Evolutionary conservation across 345 rosid species (phyloP).

Genomic region (Camelina hispida): DNA sequence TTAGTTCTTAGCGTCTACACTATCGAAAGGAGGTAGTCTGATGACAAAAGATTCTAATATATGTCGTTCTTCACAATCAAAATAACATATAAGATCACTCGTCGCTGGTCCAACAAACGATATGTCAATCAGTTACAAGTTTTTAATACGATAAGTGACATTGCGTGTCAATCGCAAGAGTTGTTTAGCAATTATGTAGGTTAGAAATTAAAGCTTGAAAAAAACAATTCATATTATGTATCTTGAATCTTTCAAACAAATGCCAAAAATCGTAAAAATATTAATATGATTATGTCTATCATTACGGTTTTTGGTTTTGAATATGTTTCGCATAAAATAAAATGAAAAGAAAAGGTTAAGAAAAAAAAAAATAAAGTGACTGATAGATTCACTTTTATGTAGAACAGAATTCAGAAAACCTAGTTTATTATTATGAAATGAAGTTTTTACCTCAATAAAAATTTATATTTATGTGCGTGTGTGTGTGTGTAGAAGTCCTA

Average conservation of each 20-base stretch:
- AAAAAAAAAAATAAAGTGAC: too few species aligned
- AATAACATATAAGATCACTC: not conserved
- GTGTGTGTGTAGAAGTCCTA: too few species aligned
- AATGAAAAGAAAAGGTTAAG: too few species aligned
- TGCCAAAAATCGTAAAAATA: not conserved
- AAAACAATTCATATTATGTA: not conserved
- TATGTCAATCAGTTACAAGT: not conserved
- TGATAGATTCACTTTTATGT: too few species aligned
- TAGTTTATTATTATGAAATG: too few species aligned
- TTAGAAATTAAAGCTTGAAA: not conserved
- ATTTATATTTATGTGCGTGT: too few species aligned
- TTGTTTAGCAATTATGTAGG: not conserved
- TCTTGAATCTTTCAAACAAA: not conserved
- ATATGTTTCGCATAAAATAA: too few species aligned
- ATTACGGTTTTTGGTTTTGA: too few species aligned
- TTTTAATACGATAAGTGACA: not conserved
- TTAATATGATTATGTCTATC: not conserved
- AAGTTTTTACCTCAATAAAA: too few species aligned
- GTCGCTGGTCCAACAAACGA: not conserved
- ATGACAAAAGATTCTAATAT: not conserved
- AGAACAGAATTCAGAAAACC: too few species aligned
- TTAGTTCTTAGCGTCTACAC: not conserved
- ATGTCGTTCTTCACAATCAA: not conserved
- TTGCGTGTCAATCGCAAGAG: not conserved
- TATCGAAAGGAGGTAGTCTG: not conserved